Conservation (phyloP, 2,329 filamentous ascomycete genomes). For the Neofusicoccum ribis region DNA sequence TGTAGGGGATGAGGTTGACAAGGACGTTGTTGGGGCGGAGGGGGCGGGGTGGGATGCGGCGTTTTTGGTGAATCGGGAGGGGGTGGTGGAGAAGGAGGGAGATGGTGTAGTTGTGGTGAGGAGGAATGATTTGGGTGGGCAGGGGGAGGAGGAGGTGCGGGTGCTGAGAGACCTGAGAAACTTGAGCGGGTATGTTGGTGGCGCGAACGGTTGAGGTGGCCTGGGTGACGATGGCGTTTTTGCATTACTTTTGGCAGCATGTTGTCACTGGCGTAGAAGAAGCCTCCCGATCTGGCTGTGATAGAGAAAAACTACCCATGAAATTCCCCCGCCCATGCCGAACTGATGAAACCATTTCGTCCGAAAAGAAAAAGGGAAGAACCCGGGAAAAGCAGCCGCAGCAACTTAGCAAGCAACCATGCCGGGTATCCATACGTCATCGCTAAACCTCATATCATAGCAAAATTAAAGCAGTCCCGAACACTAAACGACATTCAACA, state of each 20-base stretch:
- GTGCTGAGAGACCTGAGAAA: slow-evolving; percentile 13
- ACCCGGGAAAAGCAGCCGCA: neutral
- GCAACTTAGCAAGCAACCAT: slow-evolving; percentile 1
- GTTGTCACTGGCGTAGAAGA: neutral
- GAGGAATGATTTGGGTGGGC: neutral
- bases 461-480: neutral
- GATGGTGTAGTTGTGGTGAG: slow-evolving; percentile 5
- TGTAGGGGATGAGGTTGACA: slow-evolving; percentile 55
- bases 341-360: neutral
- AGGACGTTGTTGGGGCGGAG: slow-evolving; percentile 53
- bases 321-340: neutral
- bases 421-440: neutral
- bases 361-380: neutral
- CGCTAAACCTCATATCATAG: neutral
- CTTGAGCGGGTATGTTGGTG: neutral
- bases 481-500: neutral
- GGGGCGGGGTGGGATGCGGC: slow-evolving; percentile 49
- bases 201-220: neutral
- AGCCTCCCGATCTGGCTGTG: neutral
- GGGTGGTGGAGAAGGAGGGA: neutral
- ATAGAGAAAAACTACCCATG: neutral
- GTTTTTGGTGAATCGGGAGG: slow-evolving; percentile 44
- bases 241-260: neutral
- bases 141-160: neutral
- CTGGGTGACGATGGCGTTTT: neutral